phyloP scores from a whole-genome alignment of 2,329 filamentous ascomycete species.

The Cladorrhinum sp. region DNA sequence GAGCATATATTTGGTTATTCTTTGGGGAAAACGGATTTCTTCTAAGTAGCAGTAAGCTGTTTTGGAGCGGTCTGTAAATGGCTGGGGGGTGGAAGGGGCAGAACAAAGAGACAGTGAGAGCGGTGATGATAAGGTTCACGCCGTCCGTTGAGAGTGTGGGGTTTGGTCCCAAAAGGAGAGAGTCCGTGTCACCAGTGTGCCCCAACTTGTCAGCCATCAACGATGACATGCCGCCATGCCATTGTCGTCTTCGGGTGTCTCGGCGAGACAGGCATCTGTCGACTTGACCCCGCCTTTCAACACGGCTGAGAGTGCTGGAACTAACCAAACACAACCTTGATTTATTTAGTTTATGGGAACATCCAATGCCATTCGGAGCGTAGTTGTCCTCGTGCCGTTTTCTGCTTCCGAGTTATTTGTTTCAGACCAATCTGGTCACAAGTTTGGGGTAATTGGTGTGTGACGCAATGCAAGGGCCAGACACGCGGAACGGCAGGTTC shows the following conservation, averaged over 20 bases:
- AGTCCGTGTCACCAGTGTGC: background rate
- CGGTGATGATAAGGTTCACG: background rate
- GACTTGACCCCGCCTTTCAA: constrained; percentile 12
- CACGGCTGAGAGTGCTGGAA: background rate
- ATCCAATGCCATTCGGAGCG: background rate
- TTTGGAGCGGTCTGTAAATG: background rate
- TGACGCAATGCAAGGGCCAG: background rate
- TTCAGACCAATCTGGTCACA: background rate
- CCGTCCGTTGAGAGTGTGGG: background rate
- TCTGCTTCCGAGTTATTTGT: background rate
- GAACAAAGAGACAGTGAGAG: background rate
- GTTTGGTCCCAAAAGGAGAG: background rate
- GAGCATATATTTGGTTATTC: background rate
- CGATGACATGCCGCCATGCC: constrained; percentile 10
- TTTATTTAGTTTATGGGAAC: background rate
- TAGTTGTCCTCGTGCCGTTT: background rate
- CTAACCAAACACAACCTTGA: no score
- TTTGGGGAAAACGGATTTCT: background rate
- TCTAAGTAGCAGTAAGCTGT: background rate
- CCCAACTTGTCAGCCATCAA: background rate
- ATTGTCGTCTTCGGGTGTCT: constrained; percentile 4
- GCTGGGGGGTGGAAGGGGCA: background rate
- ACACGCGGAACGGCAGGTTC: background rate
- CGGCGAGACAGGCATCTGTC: constrained; percentile 5
- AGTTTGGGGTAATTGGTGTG: background rate